Evolutionary conservation across 768 basidiomycete species (phyloP).

Genomic region (Russula olivacea): DNA sequence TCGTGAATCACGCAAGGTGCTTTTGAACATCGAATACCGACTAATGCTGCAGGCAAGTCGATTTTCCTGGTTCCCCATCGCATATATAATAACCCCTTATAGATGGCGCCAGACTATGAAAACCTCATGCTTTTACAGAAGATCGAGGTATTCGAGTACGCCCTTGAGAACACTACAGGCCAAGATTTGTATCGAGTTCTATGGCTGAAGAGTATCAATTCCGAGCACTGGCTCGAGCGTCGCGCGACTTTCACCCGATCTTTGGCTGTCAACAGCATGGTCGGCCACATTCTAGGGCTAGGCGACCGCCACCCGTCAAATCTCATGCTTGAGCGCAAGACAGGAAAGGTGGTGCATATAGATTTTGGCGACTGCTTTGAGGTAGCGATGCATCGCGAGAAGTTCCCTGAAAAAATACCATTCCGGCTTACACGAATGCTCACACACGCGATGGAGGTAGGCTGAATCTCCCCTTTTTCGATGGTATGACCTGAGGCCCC

Average conservation of each 20-base stretch:
- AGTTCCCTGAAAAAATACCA: conserved; percentile 98
- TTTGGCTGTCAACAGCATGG: conserved; percentile 96
- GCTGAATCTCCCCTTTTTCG: conserved; percentile 20
- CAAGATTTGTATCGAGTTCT: conserved; percentile 95
- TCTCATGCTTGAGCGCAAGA: conserved; percentile 81
- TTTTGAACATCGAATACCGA: conserved; percentile 97
- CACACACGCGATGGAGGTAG: conserved; percentile 97
- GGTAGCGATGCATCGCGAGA: conserved; percentile 95
- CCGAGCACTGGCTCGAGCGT: conserved; percentile 96
- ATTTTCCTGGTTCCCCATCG: neutral
- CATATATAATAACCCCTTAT: neutral
- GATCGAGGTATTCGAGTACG: conserved; percentile 98
- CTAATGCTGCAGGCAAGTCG: conserved; percentile 83
- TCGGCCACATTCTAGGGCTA: conserved; percentile 93
- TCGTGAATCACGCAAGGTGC: conserved; percentile 91
- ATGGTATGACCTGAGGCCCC: conserved; percentile 3
- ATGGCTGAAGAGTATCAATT: conserved; percentile 93
- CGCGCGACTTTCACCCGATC: conserved; percentile 94
- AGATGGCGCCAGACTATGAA: conserved; percentile 99
- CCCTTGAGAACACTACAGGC: conserved; percentile 95
- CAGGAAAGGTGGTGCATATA: conserved; percentile 94
- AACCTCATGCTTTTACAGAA: conserved; percentile 91
- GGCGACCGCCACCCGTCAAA: conserved; percentile 99
- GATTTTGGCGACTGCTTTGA: conserved; percentile 99
- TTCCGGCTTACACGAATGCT: conserved; percentile 98